Percentiles rank a stretch among this genome's conserved stretches.
Evolutionary conservation across 2,329 filamentous ascomycete species (phyloP).

Genomic region (Metarhizium robertsii): DNA sequence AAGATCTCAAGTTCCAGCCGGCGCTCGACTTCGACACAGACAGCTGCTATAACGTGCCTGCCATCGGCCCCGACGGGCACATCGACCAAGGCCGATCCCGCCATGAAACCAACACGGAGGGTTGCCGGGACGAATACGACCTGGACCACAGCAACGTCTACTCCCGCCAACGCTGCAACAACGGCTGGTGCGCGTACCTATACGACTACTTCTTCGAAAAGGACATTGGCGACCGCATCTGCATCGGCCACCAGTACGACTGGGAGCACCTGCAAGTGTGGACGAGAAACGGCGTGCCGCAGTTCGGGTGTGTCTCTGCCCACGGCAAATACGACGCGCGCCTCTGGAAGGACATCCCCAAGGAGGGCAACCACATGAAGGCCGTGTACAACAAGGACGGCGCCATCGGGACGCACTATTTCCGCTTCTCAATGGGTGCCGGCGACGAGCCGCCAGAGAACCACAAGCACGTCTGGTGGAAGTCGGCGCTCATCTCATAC

Average conservation of each 20-base stretch:
- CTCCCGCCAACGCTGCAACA: slow-evolving; percentile 32
- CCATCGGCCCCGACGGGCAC: slow-evolving; percentile 24
- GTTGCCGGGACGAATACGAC: slow-evolving; percentile 24
- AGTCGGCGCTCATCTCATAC: slow-evolving; percentile 19
- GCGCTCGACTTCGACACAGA: slow-evolving; percentile 23
- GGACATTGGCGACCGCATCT: slow-evolving; percentile 21
- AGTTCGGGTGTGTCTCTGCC: slow-evolving; percentile 21
- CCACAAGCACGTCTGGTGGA: slow-evolving; percentile 21
- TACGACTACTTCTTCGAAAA: slow-evolving; percentile 40
- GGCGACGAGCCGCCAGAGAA: slow-evolving; percentile 20
- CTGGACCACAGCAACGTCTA: slow-evolving; percentile 32
- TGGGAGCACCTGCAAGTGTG: slow-evolving; percentile 28
- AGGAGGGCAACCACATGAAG: slow-evolving; percentile 22
- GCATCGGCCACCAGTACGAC: slow-evolving; percentile 28
- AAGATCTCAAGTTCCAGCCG: slow-evolving; percentile 17
- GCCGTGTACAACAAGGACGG: slow-evolving; percentile 29
- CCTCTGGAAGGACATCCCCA: slow-evolving; percentile 14
- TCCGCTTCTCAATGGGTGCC: slow-evolving; percentile 17
- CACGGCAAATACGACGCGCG: slow-evolving; percentile 21
- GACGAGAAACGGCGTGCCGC: slow-evolving; percentile 15
- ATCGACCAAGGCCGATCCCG: slow-evolving; percentile 21
- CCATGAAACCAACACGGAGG: slow-evolving; percentile 16
- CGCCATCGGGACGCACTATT: slow-evolving; percentile 19
- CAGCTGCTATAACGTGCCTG: slow-evolving; percentile 30
- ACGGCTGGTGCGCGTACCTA: slow-evolving; percentile 32